Evolutionary conservation across 225 moss, liverwort and hornwort species (phyloP), one percentile per base, ranked within the genome.

Genomic region (Physcomitrellopsis africana): DNA sequence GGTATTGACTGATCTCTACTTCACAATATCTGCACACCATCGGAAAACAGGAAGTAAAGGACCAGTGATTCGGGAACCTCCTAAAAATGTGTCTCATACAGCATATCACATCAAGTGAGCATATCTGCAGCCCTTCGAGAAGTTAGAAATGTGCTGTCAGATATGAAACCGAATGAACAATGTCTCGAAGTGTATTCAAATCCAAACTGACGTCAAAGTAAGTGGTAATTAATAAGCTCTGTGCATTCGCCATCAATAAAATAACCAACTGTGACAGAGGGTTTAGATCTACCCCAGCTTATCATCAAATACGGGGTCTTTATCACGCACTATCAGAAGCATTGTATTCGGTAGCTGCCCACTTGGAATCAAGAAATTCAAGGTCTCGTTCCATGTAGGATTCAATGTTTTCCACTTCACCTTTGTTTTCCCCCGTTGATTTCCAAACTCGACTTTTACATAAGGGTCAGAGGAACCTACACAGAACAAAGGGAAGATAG

Each of bases 401-500:
- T 80, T 75, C 75, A 99, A 79, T 12, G 95, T 95, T 78, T 88
- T 99, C 81, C 80, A 84, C 77, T 83, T 93, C 12, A 93, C 83
- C 26, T 82, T 70, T 18, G 95, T 99, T 43, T 45, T 26, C 49
- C 53, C 68, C 15, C 80, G 69, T 48, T 76, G 74, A 72, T 72
- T 37, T 26, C 92, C 95, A 23, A 99, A 44, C 12, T 46, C 32
- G 14, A 90, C 74, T 68, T 76, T 92, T 69, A 95, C 99, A 79
- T 92, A 99, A 52, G 99, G 99, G 73, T 99, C 99, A 22, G 99
- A 85, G 75, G 67, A 89, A 10, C 93, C 99, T 95, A 81, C 73
- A 80, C 18, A 70, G 19, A 61, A 72, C 63, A 78, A 58, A 72
- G 65, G 4, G 19, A 43, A 72, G 44, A 32, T 52, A 22, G 76